Conservation (phyloP, 2,329 filamentous ascomycete species). For the Ceratocystis harringtonii region DNA sequence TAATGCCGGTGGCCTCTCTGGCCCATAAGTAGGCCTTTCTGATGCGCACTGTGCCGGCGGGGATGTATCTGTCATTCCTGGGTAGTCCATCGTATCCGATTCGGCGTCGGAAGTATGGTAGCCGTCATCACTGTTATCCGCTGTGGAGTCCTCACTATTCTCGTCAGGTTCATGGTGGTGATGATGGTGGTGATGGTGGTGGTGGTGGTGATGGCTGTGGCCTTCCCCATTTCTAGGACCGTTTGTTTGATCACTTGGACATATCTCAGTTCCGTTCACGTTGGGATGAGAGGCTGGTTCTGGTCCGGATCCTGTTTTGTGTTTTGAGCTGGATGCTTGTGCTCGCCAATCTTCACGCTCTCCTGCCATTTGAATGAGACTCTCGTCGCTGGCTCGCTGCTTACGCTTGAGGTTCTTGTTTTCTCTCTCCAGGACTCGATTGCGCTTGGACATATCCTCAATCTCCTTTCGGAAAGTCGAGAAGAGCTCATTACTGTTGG, state of each 20-base stretch:
- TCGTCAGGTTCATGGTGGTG: conserved; percentile 4
- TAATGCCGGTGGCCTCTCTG: conserved; percentile 19
- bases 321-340: conserved; percentile 37
- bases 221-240: background rate
- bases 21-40: conserved; percentile 12
- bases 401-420: conserved; percentile 83
- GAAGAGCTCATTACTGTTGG: conserved; percentile 96
- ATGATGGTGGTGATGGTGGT: conserved; percentile 1
- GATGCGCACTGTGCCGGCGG: background rate
- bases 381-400: conserved; percentile 83
- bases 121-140: conserved; percentile 10
- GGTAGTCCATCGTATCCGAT: conserved; percentile 9
- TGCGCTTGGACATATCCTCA: conserved; percentile 99
- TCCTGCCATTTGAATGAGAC: conserved; percentile 94
- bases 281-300: background rate
- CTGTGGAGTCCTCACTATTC: conserved; percentile 4
- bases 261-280: conserved; percentile 6
- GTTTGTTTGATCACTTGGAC: background rate
- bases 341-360: conserved; percentile 65
- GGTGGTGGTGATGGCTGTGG: background rate
- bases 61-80: background rate
- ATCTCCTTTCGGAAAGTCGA: conserved; percentile 96
- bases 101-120: conserved; percentile 11
- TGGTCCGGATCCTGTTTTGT: conserved; percentile 34
- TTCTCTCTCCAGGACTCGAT: conserved; percentile 90